Conservation (phyloP, 495 filamentous ascomycete species). For the Bathelium albidoporum region DNA sequence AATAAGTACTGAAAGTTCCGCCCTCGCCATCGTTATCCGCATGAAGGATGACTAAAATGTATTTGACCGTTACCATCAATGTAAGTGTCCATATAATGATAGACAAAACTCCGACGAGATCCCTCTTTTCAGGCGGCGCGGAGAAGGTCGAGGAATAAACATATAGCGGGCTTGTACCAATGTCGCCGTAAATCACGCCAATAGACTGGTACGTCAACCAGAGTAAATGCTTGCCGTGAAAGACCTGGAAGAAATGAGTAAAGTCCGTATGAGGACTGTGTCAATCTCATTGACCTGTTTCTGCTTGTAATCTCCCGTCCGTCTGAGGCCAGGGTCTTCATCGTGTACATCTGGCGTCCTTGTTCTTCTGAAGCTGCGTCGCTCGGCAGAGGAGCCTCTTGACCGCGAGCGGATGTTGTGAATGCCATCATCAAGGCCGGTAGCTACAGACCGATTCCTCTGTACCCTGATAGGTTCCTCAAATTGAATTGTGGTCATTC, state of each 20-base stretch:
- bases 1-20: conserved; percentile 64
- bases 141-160: conserved; percentile 17
- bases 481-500: conserved; percentile 14
- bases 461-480: conserved; percentile 6
- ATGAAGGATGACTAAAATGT: conserved; percentile 54
- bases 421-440: conserved; percentile 13
- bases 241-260: conserved; percentile 11
- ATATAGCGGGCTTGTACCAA: conserved; percentile 21
- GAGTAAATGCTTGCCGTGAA: conserved; percentile 15
- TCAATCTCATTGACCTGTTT: not conserved
- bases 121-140: conserved; percentile 34
- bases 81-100: conserved; percentile 66
- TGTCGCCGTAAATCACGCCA: conserved; percentile 24
- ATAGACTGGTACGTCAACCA: conserved; percentile 21
- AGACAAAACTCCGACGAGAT: conserved; percentile 59
- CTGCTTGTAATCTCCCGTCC: conserved; percentile 13
- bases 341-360: conserved; percentile 12
- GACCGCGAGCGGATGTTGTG: conserved; percentile 7
- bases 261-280: not conserved
- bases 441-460: conserved; percentile 8
- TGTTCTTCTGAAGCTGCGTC: not conserved
- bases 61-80: conserved; percentile 66
- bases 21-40: conserved; percentile 73
- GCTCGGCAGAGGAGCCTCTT: conserved; percentile 2
- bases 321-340: conserved; percentile 15